Conservation (phyloP, 2,329 filamentous ascomycete species). For the Dothideomycetidae sp. region DNA sequence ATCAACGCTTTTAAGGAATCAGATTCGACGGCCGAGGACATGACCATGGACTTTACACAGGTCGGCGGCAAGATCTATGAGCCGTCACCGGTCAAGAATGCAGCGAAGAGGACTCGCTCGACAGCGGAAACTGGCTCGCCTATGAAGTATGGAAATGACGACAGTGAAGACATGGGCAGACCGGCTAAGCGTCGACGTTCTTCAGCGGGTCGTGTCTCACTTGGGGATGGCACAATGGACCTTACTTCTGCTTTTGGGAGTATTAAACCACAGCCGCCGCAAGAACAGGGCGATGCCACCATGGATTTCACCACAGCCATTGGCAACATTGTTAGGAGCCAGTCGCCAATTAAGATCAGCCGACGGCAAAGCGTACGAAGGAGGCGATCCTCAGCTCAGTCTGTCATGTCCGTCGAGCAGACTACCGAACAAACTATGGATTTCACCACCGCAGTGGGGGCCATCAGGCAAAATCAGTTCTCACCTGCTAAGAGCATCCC, state of each 20-base stretch:
- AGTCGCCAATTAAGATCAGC: conserved; percentile 7
- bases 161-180: conserved; percentile 21
- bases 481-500: conserved; percentile 15
- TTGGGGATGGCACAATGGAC: conserved; percentile 30
- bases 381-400: conserved; percentile 6
- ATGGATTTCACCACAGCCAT: conserved; percentile 45
- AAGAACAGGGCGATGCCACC: conserved; percentile 17
- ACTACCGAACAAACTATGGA: conserved; percentile 27
- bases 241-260: conserved; percentile 24
- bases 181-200: conserved; percentile 26
- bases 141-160: conserved; percentile 15
- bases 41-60: conserved; percentile 43
- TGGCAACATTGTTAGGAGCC: conserved; percentile 25
- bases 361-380: conserved; percentile 9
- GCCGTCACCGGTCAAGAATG: conserved; percentile 17
- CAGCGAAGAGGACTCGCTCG: conserved; percentile 30
- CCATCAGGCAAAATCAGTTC: conserved; percentile 17
- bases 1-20: conserved; percentile 45
- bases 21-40: conserved; percentile 23
- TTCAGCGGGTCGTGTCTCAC: conserved; percentile 22
- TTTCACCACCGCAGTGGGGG: conserved; percentile 25
- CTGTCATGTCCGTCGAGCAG: conserved; percentile 15
- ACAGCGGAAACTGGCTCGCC: conserved; percentile 25
- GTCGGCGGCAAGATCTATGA: conserved; percentile 38
- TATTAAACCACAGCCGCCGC: conserved; percentile 15